Evolutionary conservation across 164 flowering plant genomes (phyloP).

Genomic region (Stephania yunnanensis): DNA sequence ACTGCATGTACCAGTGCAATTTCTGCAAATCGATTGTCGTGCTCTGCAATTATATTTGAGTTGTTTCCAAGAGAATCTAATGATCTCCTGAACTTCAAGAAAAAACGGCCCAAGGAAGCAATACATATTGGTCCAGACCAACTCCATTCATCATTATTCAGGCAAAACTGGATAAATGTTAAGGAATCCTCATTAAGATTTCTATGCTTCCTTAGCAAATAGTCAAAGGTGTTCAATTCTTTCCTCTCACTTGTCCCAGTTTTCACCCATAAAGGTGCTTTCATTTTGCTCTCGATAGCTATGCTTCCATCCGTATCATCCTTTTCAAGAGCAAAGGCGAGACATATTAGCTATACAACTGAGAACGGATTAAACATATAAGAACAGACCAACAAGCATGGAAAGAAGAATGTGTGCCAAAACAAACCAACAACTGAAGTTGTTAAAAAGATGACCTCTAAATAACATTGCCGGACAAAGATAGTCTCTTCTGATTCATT

Average conservation of each 20-base stretch:
- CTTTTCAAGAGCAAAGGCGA: constrained; percentile 26
- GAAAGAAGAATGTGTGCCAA: too few species aligned
- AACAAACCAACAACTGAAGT: background rate
- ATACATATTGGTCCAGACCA: constrained; percentile 97
- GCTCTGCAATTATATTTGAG: constrained; percentile 19
- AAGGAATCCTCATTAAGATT: constrained; percentile 43
- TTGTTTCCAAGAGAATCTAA: constrained; percentile 22
- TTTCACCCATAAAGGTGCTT: constrained; percentile 38
- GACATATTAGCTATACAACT: background rate
- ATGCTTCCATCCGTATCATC: constrained; percentile 46
- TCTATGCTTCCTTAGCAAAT: constrained; percentile 59
- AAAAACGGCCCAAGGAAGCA: constrained; percentile 81
- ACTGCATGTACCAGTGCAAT: constrained; percentile 65
- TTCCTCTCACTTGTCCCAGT: constrained; percentile 35
- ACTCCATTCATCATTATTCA: constrained; percentile 35
- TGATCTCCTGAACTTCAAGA: constrained; percentile 59
- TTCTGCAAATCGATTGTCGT: constrained; percentile 23
- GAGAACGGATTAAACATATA: background rate
- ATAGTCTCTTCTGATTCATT: constrained; percentile 65
- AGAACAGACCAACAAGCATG: background rate
- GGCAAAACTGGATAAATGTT: constrained; percentile 52
- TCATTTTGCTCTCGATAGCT: constrained; percentile 47
- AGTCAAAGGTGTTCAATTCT: constrained; percentile 51
- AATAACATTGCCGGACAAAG: constrained; percentile 62
- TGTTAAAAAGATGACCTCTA: constrained; percentile 47